Percentiles rank a stretch among this genome's conserved stretches.
phyloP scores from a whole-genome alignment of 345 rosid species.

The Ceriops tagal region DNA sequence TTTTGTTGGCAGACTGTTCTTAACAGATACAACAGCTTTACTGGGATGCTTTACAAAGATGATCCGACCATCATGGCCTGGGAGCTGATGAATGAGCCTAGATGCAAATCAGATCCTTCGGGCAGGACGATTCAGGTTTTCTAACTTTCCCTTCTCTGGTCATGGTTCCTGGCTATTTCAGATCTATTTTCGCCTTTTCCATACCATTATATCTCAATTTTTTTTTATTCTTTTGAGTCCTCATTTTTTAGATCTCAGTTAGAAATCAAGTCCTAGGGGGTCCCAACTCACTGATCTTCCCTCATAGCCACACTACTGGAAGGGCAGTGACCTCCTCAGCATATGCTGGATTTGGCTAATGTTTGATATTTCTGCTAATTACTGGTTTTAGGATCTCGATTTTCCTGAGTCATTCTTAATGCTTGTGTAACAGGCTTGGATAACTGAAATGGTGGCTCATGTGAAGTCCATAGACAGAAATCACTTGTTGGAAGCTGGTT shows the following conservation, averaged over 20 bases:
- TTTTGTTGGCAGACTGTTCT: constrained; percentile 29
- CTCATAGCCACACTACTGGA: background rate
- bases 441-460: constrained; percentile 27
- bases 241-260: background rate
- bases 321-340: background rate
- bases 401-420: background rate
- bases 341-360: background rate
- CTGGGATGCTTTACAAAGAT: constrained; percentile 27
- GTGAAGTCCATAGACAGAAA: constrained; percentile 34
- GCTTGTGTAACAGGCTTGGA: constrained; percentile 42
- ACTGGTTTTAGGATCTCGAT: background rate
- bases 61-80: constrained; percentile 38
- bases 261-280: background rate
- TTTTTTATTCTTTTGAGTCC: constrained; percentile 2
- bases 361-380: background rate
- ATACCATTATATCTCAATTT: background rate
- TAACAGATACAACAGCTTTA: constrained; percentile 27
- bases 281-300: background rate
- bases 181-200: background rate
- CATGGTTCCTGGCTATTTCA: background rate
- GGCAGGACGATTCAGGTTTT: constrained; percentile 32
- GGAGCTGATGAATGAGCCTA: constrained; percentile 36
- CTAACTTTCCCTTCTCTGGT: background rate
- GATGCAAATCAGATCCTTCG: constrained; percentile 33
- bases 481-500: constrained; percentile 34